A percentile compares a stretch with the other conserved stretches of the same genome.
These are phyloP conservation scores for Noccaea caerulescens DNA, from an alignment of 345 rosid genomes.

Conservation along the genomic window DNA sequence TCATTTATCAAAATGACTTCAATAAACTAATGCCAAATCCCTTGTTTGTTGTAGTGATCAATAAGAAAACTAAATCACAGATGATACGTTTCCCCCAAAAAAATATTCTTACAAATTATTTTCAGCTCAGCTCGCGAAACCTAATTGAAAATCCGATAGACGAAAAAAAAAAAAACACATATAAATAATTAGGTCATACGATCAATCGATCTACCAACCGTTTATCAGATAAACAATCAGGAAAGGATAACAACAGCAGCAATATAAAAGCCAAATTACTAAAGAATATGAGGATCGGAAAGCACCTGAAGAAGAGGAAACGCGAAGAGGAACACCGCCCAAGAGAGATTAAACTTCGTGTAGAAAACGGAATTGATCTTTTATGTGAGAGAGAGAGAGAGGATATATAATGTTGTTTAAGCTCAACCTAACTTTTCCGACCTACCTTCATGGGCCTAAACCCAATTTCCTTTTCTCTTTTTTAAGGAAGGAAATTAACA, in stretches of 20 bases:
- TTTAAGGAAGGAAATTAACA: too few relatives aligned
- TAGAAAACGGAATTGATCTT: neutral
- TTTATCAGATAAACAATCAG: neutral
- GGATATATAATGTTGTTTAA: neutral
- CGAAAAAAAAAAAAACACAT: neutral
- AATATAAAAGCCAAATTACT: neutral
- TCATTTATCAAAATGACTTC: too few relatives aligned
- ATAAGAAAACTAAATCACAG: neutral
- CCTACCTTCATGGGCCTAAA: neutral
- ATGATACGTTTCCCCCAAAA: neutral
- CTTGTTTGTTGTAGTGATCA: too few relatives aligned
- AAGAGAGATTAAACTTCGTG: neutral
- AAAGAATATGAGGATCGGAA: conserved; percentile 1
- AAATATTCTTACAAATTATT: neutral
- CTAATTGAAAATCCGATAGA: neutral
- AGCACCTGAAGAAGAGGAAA: conserved; percentile 29
- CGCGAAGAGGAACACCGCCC: conserved; percentile 10
- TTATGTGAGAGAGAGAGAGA: neutral
- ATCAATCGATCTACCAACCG: neutral
- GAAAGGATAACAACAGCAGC: neutral
- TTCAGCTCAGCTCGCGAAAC: neutral
- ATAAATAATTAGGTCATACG: conserved; percentile 4
- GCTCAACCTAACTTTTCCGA: neutral
- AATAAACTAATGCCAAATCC: too few relatives aligned
- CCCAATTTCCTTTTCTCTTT: neutral